Percentiles rank a stretch among this genome's conserved stretches.
phyloP scores from a whole-genome alignment of 1,284 basidiomycete genomes.

The Ustilago crameri region DNA sequence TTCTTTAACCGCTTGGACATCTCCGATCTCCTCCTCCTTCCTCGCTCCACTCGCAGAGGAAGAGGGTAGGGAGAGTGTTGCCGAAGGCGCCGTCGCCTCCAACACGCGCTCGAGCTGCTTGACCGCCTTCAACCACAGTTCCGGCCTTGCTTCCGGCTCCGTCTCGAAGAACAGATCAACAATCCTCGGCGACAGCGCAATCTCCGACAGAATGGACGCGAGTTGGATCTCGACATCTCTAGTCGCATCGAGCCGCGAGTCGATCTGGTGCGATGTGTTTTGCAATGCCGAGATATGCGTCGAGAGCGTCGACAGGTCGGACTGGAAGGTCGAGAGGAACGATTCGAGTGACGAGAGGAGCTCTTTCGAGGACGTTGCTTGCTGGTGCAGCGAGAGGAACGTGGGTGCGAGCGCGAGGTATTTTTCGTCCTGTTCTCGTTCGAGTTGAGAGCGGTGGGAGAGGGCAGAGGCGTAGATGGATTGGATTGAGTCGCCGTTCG shows the following conservation, averaged over 20 bases:
- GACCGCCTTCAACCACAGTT: slow-evolving; percentile 80
- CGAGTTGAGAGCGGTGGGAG: neutral
- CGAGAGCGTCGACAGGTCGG: slow-evolving; percentile 89
- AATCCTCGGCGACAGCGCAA: slow-evolving; percentile 83
- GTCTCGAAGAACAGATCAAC: slow-evolving; percentile 85
- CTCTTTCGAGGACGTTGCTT: slow-evolving; percentile 74
- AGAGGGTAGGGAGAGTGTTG: slow-evolving; percentile 1
- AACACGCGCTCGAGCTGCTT: slow-evolving; percentile 82
- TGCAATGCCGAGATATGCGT: slow-evolving; percentile 95
- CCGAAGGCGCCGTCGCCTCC: slow-evolving; percentile 75
- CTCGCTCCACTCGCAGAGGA: neutral
- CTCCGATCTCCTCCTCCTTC: neutral
- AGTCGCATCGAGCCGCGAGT: slow-evolving; percentile 82
- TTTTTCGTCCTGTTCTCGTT: slow-evolving; percentile 7
- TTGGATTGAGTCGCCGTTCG: slow-evolving; percentile 15
- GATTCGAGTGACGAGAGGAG: slow-evolving; percentile 81
- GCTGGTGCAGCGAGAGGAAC: slow-evolving; percentile 71
- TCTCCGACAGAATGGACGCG: slow-evolving; percentile 80
- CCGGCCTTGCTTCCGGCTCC: slow-evolving; percentile 71
- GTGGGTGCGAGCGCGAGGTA: slow-evolving; percentile 21
- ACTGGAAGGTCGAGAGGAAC: slow-evolving; percentile 94
- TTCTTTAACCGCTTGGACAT: slow-evolving; percentile 78
- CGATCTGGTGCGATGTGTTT: slow-evolving; percentile 86
- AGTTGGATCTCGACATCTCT: slow-evolving; percentile 87
- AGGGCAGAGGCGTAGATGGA: slow-evolving; percentile 23